Conservation (phyloP, 805 yeast species). For the Schwanniomyces sp. region DNA sequence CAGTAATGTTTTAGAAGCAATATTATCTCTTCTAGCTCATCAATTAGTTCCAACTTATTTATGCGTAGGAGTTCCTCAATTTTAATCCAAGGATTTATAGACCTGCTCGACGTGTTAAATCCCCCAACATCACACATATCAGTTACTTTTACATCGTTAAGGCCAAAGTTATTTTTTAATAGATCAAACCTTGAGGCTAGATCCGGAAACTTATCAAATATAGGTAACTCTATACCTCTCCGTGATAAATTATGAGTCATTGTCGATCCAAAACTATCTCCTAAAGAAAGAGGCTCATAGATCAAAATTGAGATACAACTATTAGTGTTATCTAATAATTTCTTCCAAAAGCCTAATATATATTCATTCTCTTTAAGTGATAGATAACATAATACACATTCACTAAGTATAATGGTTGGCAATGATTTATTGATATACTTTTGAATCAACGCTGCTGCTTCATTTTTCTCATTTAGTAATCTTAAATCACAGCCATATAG, state of each 20-base stretch:
- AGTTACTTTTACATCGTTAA: conserved; percentile 37
- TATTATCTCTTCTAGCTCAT: conserved; percentile 71
- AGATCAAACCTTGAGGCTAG: conserved; percentile 24
- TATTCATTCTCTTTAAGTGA: conserved; percentile 47
- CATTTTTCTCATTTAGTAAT: conserved; percentile 10
- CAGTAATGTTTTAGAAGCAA: conserved; percentile 65
- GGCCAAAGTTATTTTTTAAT: conserved; percentile 17
- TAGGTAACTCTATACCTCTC: conserved; percentile 64
- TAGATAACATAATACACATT: conserved; percentile 75
- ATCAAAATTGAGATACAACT: conserved; percentile 36
- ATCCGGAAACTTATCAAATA: conserved; percentile 54
- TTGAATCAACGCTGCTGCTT: conserved; percentile 6
- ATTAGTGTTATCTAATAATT: conserved; percentile 12
- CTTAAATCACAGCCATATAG: conserved; percentile 59
- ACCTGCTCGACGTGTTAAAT: conserved; percentile 26
- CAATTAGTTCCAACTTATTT: conserved; percentile 60
- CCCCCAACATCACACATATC: conserved; percentile 48
- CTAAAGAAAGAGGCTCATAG: conserved; percentile 71
- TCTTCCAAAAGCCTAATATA: conserved; percentile 45
- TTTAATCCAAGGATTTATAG: conserved; percentile 40
- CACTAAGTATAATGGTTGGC: conserved; percentile 68
- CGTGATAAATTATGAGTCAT: conserved; percentile 61
- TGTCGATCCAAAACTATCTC: conserved; percentile 63
- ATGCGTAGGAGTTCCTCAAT: conserved; percentile 43
- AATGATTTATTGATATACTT: conserved; percentile 24